Evolutionary conservation across 495 filamentous ascomycete species (phyloP).

Genomic region (Rhypophila decipiens): DNA sequence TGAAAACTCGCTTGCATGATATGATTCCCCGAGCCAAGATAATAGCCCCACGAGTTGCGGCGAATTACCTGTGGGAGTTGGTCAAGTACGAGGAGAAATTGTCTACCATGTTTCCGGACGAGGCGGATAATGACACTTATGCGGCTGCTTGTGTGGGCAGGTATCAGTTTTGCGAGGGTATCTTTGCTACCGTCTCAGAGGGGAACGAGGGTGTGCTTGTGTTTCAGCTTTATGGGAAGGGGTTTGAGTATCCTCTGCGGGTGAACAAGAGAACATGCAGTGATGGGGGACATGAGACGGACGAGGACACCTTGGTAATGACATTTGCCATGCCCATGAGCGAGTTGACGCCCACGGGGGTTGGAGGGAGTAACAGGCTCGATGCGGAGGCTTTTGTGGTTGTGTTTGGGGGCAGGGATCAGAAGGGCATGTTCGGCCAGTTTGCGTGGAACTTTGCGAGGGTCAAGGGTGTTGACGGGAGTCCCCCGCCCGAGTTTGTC

Average conservation of each 20-base stretch:
- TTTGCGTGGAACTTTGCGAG: neutral
- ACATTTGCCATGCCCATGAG: conserved; percentile 10
- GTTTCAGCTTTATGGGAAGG: neutral
- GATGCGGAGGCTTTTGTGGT: conserved; percentile 3
- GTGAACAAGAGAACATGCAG: neutral
- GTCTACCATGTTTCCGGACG: neutral
- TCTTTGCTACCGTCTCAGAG: conserved; percentile 1
- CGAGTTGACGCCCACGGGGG: conserved; percentile 6
- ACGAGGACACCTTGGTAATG: conserved; percentile 2
- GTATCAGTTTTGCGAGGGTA: neutral
- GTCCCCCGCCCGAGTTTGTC: too few species aligned
- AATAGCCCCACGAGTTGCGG: too few species aligned
- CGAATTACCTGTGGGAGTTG: too few species aligned
- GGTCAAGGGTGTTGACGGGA: neutral
- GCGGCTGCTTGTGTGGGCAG: neutral
- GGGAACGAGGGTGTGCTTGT: neutral
- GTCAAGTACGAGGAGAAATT: conserved; percentile 3
- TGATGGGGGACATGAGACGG: neutral
- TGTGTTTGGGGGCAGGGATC: neutral
- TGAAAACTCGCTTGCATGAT: too few species aligned
- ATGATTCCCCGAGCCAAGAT: too few species aligned
- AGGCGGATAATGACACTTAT: neutral
- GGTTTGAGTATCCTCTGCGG: conserved; percentile 7
- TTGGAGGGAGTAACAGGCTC: conserved; percentile 10
- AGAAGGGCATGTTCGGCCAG: neutral